These are phyloP conservation scores for Diversispora epigaea DNA, from an alignment of 192 early-diverging fungal species.

Conservation along the genomic window DNA sequence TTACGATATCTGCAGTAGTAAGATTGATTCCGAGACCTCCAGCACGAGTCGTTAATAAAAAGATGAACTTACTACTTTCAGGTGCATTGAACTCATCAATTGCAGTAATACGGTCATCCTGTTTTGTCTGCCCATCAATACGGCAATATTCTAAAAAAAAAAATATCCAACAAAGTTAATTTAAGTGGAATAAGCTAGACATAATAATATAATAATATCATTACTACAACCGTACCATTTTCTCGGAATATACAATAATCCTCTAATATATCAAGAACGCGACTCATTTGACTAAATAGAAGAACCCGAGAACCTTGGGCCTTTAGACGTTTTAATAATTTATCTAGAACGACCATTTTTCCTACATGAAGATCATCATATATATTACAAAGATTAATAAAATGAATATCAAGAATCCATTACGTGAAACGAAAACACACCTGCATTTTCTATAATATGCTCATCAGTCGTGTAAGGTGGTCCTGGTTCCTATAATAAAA, in stretches of 20 bases:
- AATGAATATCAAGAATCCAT: neutral
- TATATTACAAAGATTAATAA: slow-evolving; percentile 12
- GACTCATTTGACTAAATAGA: slow-evolving; percentile 98
- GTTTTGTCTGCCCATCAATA: slow-evolving; percentile 94
- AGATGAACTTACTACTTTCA: slow-evolving; percentile 91
- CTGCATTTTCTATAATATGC: slow-evolving; percentile 89
- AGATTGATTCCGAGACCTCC: slow-evolving; percentile 98
- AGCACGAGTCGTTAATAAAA: slow-evolving; percentile 93
- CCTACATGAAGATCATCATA: slow-evolving; percentile 56
- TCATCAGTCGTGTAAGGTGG: slow-evolving; percentile 97
- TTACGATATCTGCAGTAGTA: slow-evolving; percentile 92
- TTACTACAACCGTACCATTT: slow-evolving; percentile 52
- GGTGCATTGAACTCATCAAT: slow-evolving; percentile 95
- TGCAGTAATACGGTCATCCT: slow-evolving; percentile 86
- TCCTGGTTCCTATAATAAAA: slow-evolving; percentile 69
- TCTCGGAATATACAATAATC: slow-evolving; percentile 93
- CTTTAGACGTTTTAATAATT: slow-evolving; percentile 75
- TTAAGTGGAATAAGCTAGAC: neutral
- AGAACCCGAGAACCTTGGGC: slow-evolving; percentile 92
- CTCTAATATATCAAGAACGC: slow-evolving; percentile 96
- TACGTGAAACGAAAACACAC: slow-evolving; percentile 18
- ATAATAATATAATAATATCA: neutral
- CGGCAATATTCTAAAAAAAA: slow-evolving; percentile 75
- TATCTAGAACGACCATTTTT: slow-evolving; percentile 94
- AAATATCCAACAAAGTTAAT: neutral